Evolutionary conservation across 192 early-diverging fungal genomes (phyloP), one percentile per base, ranked within the genome.

Genomic region (Coemansia sp.): DNA sequence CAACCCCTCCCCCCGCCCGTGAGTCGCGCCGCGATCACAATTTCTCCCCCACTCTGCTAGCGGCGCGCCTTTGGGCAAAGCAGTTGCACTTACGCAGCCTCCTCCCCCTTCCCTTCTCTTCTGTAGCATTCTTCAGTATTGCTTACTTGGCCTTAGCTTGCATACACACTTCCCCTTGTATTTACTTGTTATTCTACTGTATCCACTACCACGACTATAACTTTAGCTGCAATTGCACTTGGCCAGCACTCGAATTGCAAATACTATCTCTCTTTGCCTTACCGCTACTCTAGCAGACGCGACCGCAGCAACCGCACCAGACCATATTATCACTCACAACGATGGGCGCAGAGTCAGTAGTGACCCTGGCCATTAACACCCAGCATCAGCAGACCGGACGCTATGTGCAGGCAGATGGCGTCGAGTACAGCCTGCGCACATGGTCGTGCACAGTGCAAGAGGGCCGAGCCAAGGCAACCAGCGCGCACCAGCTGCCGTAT

Each of bases 381-480:
- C 61, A 64, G 49, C 77, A 80, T 35, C 69, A 63, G 22, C 65
- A 59, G 37, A 74, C 69, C 1, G 78, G 69, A 15, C 62, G 55
- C 61, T 59, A 62, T n/a, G 62, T 50, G 15, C 41, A 74, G 34
- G 41, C 55, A 9, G 41, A 44, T 41, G 78, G 71, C 56, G 66
- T 65, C 49, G 72, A 80, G 47, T 80, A 71, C 66, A 62, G 58
- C 39, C 64, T 80, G 64, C 78, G 78, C 41, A 40, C 38, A 49
- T 80, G 78, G 78, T 65, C 78, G 50, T 80, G 78, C 73, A 69
- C 67, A 16, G 59, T 80, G 52, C 56, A 71, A 35, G 78, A 80
- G 43, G 78, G 78, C 45, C 72, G 78, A 8, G 20, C 72, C 24
- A 62, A 69, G 49, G 49, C 61, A 29, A 9, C 69, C 24, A 61